Conservation (phyloP, 2,329 filamentous ascomycete species). For the Paraphoma sp. region DNA sequence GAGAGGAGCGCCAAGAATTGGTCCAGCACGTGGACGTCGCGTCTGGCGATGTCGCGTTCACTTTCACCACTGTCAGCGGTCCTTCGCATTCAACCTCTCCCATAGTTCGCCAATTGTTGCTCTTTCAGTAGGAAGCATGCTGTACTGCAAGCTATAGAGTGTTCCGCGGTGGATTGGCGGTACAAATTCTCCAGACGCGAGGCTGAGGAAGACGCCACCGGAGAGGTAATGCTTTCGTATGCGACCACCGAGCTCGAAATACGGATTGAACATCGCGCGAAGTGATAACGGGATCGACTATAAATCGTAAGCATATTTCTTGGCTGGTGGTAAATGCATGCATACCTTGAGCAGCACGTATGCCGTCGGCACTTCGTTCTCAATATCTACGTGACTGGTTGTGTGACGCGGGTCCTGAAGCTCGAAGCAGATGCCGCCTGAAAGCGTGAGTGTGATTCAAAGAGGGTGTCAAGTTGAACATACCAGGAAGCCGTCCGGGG, state of each 20-base stretch:
- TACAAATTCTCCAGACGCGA: conserved; percentile 89
- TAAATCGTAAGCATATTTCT: neutral
- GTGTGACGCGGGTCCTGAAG: conserved; percentile 69
- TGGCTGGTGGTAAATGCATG: conserved; percentile 2
- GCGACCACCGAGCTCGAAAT: conserved; percentile 91
- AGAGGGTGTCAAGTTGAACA: conserved; percentile 16
- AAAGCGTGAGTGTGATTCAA: neutral
- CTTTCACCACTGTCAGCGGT: neutral
- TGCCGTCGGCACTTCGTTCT: conserved; percentile 61
- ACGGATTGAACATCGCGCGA: conserved; percentile 95
- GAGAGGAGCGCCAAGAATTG: too few relatives aligned
- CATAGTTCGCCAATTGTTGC: conserved; percentile 87
- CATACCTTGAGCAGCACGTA: conserved; percentile 84
- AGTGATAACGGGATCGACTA: conserved; percentile 84
- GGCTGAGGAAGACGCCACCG: conserved; percentile 83
- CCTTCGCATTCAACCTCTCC: conserved; percentile 54
- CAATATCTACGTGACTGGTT: conserved; percentile 30
- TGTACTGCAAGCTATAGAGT: conserved; percentile 95
- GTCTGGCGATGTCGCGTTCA: too few relatives aligned
- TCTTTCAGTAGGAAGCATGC: conserved; percentile 87
- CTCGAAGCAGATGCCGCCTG: conserved; percentile 85
- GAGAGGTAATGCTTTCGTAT: conserved; percentile 96
- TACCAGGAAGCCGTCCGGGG: conserved; percentile 83
- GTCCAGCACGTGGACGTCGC: too few relatives aligned
- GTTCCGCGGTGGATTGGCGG: conserved; percentile 94